Conservation (phyloP, 768 basidiomycete species). For the Omphalotus guepiniiformis region DNA sequence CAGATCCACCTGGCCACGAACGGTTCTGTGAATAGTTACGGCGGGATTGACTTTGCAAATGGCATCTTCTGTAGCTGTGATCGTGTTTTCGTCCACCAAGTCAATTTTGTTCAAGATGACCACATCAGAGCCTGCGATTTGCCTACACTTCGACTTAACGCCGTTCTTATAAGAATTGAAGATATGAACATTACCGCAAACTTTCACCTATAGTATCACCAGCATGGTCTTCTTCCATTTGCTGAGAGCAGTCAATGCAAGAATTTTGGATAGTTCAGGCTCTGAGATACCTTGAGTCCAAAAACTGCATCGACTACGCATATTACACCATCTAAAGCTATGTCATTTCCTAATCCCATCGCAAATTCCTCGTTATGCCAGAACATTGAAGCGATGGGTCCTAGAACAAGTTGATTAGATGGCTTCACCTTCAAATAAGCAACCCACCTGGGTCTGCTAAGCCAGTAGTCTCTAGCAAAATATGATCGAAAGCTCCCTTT, state of each 20-base stretch:
- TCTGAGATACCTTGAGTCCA: slow-evolving; percentile 41
- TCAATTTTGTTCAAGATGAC: slow-evolving; percentile 92
- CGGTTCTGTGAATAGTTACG: slow-evolving; percentile 68
- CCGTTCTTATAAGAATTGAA: background rate
- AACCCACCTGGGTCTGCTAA: slow-evolving; percentile 86
- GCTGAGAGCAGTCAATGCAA: slow-evolving; percentile 37
- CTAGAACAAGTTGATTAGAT: slow-evolving; percentile 27
- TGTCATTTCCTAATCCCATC: slow-evolving; percentile 61
- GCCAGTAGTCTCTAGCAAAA: slow-evolving; percentile 93
- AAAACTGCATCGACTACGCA: slow-evolving; percentile 91
- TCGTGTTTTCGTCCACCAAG: slow-evolving; percentile 46
- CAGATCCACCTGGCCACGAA: slow-evolving; percentile 71
- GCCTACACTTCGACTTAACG: slow-evolving; percentile 45
- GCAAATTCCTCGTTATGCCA: slow-evolving; percentile 85
- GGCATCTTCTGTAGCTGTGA: slow-evolving; percentile 48
- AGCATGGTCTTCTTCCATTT: slow-evolving; percentile 78
- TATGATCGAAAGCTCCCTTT: slow-evolving; percentile 91
- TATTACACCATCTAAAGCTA: slow-evolving; percentile 82
- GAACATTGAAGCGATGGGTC: slow-evolving; percentile 84
- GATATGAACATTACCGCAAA: slow-evolving; percentile 17
- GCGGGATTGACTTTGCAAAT: slow-evolving; percentile 79
- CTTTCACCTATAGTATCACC: slow-evolving; percentile 60
- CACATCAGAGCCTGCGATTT: slow-evolving; percentile 91
- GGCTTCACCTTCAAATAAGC: background rate
- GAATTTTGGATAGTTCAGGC: background rate